Evolutionary conservation across 768 basidiomycete genomes (phyloP), one percentile per base, ranked within the genome.

Genomic region (Amyloporia xantha): DNA sequence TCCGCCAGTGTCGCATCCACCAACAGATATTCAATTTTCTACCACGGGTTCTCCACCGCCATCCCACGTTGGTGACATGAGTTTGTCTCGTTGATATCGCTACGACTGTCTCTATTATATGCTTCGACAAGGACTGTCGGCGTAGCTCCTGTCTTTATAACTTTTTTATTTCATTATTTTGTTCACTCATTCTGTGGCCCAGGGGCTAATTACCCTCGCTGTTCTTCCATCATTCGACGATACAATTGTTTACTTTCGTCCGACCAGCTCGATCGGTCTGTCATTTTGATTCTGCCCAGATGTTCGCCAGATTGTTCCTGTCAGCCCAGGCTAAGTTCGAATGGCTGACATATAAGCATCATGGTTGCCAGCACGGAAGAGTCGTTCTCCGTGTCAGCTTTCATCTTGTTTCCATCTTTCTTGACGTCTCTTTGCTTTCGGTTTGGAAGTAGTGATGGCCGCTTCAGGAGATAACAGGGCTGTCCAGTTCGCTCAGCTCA

Each of bases 401-500:
- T 46, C 37, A 26, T 33, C 27, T 41, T 28, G 26, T 33, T 19
- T 38, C 5, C 9, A 21, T 7, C 41, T 26, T 40, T 26, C 28
- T 28, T n/a, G n/a, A n/a, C 23, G 43, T 44, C 24, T 44, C 7
- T 10, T 39, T 39, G 38, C 9, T 19, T n/a, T n/a, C n/a, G n/a
- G n/a, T n/a, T n/a, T n/a, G n/a, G n/a, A n/a, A n/a, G n/a, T 33
- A 33, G 30, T 33, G 9, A 33, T 33, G 30, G 30, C 7, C 30
- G 15, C 24, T 44, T 25, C 15, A 7, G 9, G 30, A 33, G 30
- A 15, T 7, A 33, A 15, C 15, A 7, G 30, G 30, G 37, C 46
- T 41, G n/a, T n/a, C n/a, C 30, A 42, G 21, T 23, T 52, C n/a
- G 40, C 39, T 23, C 44, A 48, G 38, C 47, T 54, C 52, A 49